A percentile compares a stretch with the other conserved stretches of the same genome.
Evolutionary conservation across 441 rosid genomes (phyloP).

Genomic region (Erodium texanum): DNA sequence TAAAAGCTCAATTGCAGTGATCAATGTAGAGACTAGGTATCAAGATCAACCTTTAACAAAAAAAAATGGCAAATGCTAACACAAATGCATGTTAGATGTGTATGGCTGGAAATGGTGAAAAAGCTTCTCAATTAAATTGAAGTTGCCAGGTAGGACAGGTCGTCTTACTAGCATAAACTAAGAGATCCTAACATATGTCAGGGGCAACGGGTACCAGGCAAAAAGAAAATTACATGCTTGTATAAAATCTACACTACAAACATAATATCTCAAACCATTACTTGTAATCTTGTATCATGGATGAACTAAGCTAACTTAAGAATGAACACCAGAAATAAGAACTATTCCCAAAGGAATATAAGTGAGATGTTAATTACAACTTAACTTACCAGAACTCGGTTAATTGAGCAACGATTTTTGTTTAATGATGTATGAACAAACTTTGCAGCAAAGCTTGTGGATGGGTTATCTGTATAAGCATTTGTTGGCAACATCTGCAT

Average conservation of each 20-base stretch:
- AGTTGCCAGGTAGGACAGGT: not conserved
- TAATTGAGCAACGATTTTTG: slow-evolving; percentile 92
- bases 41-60: not conserved
- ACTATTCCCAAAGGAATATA: not conserved
- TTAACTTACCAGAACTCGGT: slow-evolving; percentile 69
- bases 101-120: not conserved
- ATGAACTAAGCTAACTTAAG: not conserved
- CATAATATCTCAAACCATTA: not conserved
- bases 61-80: not conserved
- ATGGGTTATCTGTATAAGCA: slow-evolving; percentile 95
- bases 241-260: not conserved
- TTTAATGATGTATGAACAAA: slow-evolving; percentile 93
- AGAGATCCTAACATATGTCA: not conserved
- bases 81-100: not conserved
- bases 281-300: not conserved
- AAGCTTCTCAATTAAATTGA: not conserved
- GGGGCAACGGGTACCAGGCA: not conserved
- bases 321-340: not conserved
- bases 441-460: slow-evolving; percentile 89
- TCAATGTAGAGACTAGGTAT: not conserved
- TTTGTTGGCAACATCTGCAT: slow-evolving; percentile 79
- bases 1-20: not conserved
- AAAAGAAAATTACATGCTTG: not conserved
- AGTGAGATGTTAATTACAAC: slow-evolving; percentile 8
- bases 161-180: not conserved